phyloP scores from a whole-genome alignment of 164 flowering plant species.

The Vitis labrusca region DNA sequence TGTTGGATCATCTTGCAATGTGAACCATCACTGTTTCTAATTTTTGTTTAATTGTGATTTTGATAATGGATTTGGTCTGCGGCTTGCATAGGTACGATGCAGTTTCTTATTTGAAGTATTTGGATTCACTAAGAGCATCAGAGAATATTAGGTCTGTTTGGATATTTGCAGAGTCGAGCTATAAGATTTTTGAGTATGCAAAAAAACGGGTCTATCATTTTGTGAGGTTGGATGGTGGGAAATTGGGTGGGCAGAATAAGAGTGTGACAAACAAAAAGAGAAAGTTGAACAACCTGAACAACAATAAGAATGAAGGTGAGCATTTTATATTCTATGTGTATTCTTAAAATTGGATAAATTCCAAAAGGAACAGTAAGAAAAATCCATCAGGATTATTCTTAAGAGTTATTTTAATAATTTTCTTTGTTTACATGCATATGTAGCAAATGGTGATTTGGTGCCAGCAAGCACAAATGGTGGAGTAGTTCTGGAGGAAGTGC shows the following conservation, averaged over 20 bases:
- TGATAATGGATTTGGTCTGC: constrained; percentile 3
- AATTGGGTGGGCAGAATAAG: constrained; percentile 35
- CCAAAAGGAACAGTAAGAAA: too few species aligned
- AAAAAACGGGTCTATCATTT: constrained; percentile 87
- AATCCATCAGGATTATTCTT: too few species aligned
- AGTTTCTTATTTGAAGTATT: constrained; percentile 88
- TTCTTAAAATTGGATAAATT: not conserved
- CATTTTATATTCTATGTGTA: constrained; percentile 1
- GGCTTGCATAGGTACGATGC: constrained; percentile 78
- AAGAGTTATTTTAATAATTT: not conserved
- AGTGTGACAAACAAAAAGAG: constrained; percentile 51
- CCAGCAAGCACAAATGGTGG: constrained; percentile 28
- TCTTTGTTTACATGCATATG: constrained; percentile 8
- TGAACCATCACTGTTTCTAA: not conserved
- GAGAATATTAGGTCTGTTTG: constrained; percentile 95
- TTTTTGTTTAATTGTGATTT: not conserved
- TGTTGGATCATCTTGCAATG: not conserved
- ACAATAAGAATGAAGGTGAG: constrained; percentile 45
- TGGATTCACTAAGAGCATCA: constrained; percentile 91
- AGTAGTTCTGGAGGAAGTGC: constrained; percentile 60
- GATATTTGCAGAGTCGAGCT: constrained; percentile 95
- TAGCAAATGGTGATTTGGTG: constrained; percentile 33
- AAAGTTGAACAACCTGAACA: constrained; percentile 37
- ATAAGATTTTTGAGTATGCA: constrained; percentile 93
- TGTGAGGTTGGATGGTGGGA: constrained; percentile 50